Base-by-base conservation (phyloP, 208 protist species). In the Crithidia brevicula region DNA sequence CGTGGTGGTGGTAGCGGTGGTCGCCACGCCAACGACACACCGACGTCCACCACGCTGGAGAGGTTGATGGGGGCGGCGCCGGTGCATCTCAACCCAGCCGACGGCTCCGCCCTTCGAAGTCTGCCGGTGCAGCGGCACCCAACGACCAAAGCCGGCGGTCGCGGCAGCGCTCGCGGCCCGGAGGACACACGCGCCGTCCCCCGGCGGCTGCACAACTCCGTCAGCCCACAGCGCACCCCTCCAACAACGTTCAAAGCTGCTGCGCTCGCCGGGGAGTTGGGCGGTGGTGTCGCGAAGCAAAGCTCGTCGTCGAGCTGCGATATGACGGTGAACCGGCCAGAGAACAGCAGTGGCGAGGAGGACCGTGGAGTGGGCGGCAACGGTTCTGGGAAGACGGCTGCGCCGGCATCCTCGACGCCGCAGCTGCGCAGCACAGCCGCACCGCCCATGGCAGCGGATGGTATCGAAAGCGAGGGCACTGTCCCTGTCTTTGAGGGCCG, bases 61-160 rank as follows among this genome's bases (percentile, higher is more conserved):
- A 62, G 54, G 16, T 62, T 77, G 47, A 58, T 77, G 54, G 34
- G 20, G 22, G 23, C 45, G 2, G 46, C 65, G 9, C 31, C 34
- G 23, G 40, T 57, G 23, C 52, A 67, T 20, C 28, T 80, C 10
- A 80, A 82, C 63, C 67, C 74, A 6, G 74, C 75, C 13, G 75
- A 80, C 57, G 78, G 72, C 30, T 77, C 78, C 10, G 59, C 63
- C 5, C 47, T 80, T 27, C 73, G 57, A 34, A 79, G 72, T 23
- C 47, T 79, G 22, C 75, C 79, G 0, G 15, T 67, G 33, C 71
- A 34, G 25, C 43, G 45, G 8, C 10, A n/a, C 11, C 34, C 46
- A 11, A 22, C 50, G 25, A 36, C 36, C 16, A 60, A 46, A n/a
- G 5, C 23, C 23, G 42, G 49, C n/a, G 54, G 34, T n/a, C 31